These are phyloP conservation scores for Schizophyllum commune DNA, from an alignment of 1,284 basidiomycete species.

Conservation along the genomic window DNA sequence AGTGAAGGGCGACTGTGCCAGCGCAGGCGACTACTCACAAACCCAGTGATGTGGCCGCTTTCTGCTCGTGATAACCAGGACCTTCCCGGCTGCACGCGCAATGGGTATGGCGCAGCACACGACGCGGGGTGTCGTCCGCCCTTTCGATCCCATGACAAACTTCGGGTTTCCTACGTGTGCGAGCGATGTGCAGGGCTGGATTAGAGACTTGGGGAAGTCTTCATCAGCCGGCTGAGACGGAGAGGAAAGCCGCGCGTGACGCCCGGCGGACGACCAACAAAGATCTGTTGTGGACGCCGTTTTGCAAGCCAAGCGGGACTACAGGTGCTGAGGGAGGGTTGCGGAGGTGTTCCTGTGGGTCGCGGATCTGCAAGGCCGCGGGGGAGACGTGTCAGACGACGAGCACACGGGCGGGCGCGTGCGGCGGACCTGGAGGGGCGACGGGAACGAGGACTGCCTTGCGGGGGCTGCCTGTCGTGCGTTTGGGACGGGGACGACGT, in stretches of 20 bases:
- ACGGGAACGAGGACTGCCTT: background rate
- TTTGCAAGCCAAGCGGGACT: slow-evolving; percentile 2
- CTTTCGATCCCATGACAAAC: slow-evolving; percentile 63
- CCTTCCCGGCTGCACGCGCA: slow-evolving; percentile 57
- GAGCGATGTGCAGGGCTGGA: slow-evolving; percentile 10
- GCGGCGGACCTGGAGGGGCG: background rate
- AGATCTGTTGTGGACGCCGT: slow-evolving; percentile 14
- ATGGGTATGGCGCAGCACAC: slow-evolving; percentile 85
- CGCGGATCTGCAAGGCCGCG: background rate
- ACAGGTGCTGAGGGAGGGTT: background rate
- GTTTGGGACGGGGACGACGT: background rate
- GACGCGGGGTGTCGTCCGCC: slow-evolving; percentile 66
- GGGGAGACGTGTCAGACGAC: background rate
- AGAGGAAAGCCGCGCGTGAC: slow-evolving; percentile 14
- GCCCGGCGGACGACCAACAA: slow-evolving; percentile 16
- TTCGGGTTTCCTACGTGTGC: slow-evolving; percentile 2
- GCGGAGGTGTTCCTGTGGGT: background rate
- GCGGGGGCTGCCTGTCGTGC: background rate
- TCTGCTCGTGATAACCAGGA: slow-evolving; percentile 74
- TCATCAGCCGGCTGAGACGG: slow-evolving; percentile 19
- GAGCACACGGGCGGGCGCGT: background rate
- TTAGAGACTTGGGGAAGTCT: slow-evolving; percentile 19
- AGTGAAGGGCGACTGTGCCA: slow-evolving; percentile 7
- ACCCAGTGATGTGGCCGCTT: slow-evolving; percentile 75
- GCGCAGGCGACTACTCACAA: slow-evolving; percentile 50